These are phyloP conservation scores for Ophiocordyceps camponoti-rufipedis DNA, from an alignment of 2,329 filamentous ascomycete genomes.

Conservation along the genomic window DNA sequence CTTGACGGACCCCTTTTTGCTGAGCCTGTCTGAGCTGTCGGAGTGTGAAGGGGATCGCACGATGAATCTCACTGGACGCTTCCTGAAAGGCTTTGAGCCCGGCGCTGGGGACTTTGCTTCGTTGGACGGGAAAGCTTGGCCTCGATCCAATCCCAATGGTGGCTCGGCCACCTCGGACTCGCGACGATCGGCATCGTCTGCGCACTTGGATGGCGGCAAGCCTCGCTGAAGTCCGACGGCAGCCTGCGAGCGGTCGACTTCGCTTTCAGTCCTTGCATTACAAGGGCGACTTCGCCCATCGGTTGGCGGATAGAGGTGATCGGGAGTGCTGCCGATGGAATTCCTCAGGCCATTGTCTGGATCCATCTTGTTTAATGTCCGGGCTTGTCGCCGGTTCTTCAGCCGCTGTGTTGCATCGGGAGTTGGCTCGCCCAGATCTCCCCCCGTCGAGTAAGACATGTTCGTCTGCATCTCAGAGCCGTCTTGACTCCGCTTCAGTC, in stretches of 20 bases:
- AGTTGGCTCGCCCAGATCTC: not conserved
- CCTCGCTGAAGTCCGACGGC: not conserved
- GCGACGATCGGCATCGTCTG: not conserved
- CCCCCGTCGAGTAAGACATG: not conserved
- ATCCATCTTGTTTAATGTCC: not conserved
- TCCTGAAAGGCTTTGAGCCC: not conserved
- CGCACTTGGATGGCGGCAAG: not conserved
- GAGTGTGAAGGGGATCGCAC: conserved; percentile 2
- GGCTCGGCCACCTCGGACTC: not conserved
- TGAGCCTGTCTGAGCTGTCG: conserved; percentile 6
- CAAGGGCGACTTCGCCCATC: not conserved
- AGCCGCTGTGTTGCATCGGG: not conserved
- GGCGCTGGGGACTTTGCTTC: not conserved
- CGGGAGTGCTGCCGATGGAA: conserved; percentile 1
- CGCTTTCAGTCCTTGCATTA: not conserved
- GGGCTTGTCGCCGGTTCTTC: not conserved
- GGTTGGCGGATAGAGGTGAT: conserved; percentile 1
- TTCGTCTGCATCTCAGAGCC: conserved; percentile 1
- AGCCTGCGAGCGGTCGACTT: not conserved
- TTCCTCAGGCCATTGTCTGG: not conserved
- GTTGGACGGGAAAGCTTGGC: not conserved
- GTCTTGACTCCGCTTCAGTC: not conserved
- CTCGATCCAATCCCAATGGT: not conserved
- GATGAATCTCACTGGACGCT: conserved; percentile 1
- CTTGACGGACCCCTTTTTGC: conserved; percentile 19